Percentiles rank a stretch among this genome's conserved stretches.
Evolutionary conservation across 768 basidiomycete genomes (phyloP).

Genomic region (Amyloporia xantha): DNA sequence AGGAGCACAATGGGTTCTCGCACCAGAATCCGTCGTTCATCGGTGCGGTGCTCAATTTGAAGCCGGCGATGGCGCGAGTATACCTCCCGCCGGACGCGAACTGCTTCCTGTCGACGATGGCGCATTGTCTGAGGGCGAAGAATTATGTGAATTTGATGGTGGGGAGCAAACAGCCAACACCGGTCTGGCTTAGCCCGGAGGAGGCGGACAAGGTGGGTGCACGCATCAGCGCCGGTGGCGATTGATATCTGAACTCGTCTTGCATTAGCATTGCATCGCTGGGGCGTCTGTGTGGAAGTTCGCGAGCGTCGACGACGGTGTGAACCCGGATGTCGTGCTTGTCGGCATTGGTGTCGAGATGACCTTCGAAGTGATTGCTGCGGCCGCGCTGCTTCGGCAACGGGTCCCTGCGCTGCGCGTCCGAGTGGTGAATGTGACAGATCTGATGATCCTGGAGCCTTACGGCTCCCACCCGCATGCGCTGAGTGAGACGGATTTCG

Average conservation of each 20-base stretch:
- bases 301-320: slow-evolving; percentile 66
- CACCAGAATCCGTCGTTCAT: slow-evolving; percentile 87
- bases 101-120: slow-evolving; percentile 74
- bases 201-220: slow-evolving; percentile 57
- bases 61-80: slow-evolving; percentile 62
- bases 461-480: slow-evolving; percentile 74
- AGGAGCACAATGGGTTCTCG: slow-evolving; percentile 87
- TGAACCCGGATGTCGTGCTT: slow-evolving; percentile 71
- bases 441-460: slow-evolving; percentile 75
- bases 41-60: slow-evolving; percentile 76
- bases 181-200: slow-evolving; percentile 71
- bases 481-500: slow-evolving; percentile 53
- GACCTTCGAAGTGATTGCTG: slow-evolving; percentile 85
- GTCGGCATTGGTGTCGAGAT: slow-evolving; percentile 86
- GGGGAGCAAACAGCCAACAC: slow-evolving; percentile 78
- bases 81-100: slow-evolving; percentile 91
- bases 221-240: too few relatives aligned
- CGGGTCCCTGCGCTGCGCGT: slow-evolving; percentile 67
- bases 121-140: slow-evolving; percentile 78
- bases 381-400: slow-evolving; percentile 71
- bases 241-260: not conserved
- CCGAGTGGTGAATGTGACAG: slow-evolving; percentile 84
- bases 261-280: slow-evolving; percentile 67
- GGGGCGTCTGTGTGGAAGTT: slow-evolving; percentile 86
- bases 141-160: slow-evolving; percentile 88